These are phyloP conservation scores for Metahyphopichia silvanorum DNA, from an alignment of 805 yeast genomes.

Conservation along the genomic window DNA sequence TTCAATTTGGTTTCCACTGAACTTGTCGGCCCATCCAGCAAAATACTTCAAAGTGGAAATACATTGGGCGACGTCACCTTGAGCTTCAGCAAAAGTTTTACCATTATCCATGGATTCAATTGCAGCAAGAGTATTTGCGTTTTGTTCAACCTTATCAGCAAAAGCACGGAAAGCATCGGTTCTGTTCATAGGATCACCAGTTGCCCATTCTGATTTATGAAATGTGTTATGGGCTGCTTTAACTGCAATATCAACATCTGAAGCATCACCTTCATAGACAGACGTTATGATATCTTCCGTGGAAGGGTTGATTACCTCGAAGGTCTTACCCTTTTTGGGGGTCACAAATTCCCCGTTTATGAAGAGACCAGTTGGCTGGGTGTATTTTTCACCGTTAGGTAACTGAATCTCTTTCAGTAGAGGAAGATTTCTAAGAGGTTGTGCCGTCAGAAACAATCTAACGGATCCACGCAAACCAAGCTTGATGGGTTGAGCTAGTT, in stretches of 20 bases:
- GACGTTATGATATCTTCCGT: slow-evolving; percentile 50
- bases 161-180: slow-evolving; percentile 46
- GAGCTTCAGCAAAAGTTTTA: slow-evolving; percentile 50
- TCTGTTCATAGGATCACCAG: slow-evolving; percentile 43
- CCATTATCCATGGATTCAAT: slow-evolving; percentile 62
- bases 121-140: slow-evolving; percentile 49
- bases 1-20: slow-evolving; percentile 62
- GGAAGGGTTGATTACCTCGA: slow-evolving; percentile 51
- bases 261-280: slow-evolving; percentile 47
- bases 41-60: slow-evolving; percentile 57
- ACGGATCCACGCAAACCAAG: too few relatives aligned
- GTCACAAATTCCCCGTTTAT: slow-evolving; percentile 52
- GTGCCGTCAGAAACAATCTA: not conserved
- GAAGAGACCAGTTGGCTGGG: slow-evolving; percentile 41
- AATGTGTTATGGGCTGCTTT: slow-evolving; percentile 51
- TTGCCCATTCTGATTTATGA: slow-evolving; percentile 39
- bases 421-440: not conserved
- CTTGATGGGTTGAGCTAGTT: too few relatives aligned
- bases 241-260: slow-evolving; percentile 56
- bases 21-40: slow-evolving; percentile 76
- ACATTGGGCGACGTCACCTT: slow-evolving; percentile 57
- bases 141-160: slow-evolving; percentile 47
- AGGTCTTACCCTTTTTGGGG: slow-evolving; percentile 30
- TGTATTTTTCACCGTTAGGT: slow-evolving; percentile 27
- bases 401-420: slow-evolving; percentile 13